phyloP scores from a whole-genome alignment of 495 filamentous ascomycete species.

The Glonium stellatum region DNA sequence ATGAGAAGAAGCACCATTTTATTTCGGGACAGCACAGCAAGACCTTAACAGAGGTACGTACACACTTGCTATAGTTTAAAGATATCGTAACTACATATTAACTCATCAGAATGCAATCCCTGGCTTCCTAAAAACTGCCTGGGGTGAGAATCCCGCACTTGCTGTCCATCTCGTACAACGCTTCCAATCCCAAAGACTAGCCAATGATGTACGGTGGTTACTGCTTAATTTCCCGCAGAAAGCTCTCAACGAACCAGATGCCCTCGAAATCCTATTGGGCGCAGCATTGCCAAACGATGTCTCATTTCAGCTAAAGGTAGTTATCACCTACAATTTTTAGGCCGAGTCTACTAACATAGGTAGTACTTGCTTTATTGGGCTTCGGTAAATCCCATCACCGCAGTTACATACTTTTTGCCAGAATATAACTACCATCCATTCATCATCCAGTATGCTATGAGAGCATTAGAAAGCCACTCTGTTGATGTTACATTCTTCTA shows the following conservation, averaged over 20 bases:
- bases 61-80: neutral
- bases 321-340: constrained; percentile 6
- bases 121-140: constrained; percentile 68
- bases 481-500: constrained; percentile 98
- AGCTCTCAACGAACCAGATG: constrained; percentile 68
- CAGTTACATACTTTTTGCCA: constrained; percentile 86
- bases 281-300: constrained; percentile 69
- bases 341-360: constrained; percentile 34
- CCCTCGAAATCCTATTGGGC: constrained; percentile 74
- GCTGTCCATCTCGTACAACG: constrained; percentile 74
- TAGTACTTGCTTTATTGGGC: constrained; percentile 93
- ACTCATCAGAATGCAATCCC: constrained; percentile 44
- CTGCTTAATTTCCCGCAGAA: constrained; percentile 77
- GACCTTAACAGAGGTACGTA: constrained; percentile 47
- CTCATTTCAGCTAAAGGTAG: constrained; percentile 74
- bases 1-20: constrained; percentile 53
- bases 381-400: constrained; percentile 85
- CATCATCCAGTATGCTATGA: constrained; percentile 95
- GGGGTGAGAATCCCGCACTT: constrained; percentile 72
- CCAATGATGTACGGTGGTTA: constrained; percentile 66
- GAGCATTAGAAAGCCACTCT: constrained; percentile 83
- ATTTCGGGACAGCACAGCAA: constrained; percentile 39
- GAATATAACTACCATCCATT: constrained; percentile 91
- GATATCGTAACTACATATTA: neutral
- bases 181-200: constrained; percentile 67